A percentile compares a stretch with the other conserved stretches of the same genome.
Conservation (phyloP, 2,329 filamentous ascomycete species). For the Fusarium bulbicola region DNA sequence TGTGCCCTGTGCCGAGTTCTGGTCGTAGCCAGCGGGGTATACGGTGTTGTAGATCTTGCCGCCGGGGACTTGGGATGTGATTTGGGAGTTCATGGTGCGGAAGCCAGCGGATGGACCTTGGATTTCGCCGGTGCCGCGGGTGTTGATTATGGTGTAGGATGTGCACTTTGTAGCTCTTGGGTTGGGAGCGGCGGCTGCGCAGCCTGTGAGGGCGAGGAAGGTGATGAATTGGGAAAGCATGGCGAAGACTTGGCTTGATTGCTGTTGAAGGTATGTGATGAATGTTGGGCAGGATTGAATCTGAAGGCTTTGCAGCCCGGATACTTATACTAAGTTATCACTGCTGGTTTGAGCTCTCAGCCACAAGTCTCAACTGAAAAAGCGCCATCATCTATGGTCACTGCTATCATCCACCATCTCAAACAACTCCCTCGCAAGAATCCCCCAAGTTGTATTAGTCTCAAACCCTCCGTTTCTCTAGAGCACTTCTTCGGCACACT, state of each 20-base stretch:
- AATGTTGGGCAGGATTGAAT: too few relatives aligned
- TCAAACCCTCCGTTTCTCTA: neutral
- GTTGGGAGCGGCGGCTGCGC: neutral
- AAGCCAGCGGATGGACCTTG: slow-evolving; percentile 9
- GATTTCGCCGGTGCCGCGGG: slow-evolving; percentile 4
- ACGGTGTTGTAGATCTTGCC: slow-evolving; percentile 20
- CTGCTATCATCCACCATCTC: neutral
- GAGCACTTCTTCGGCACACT: neutral
- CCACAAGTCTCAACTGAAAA: neutral
- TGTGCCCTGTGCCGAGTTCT: slow-evolving; percentile 2
- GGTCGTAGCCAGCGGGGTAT: slow-evolving; percentile 1
- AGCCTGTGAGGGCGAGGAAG: neutral
- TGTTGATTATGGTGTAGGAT: slow-evolving; percentile 21
- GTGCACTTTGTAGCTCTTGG: neutral
- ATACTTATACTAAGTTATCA: neutral
- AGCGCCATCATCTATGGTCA: neutral
- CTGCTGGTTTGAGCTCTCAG: neutral
- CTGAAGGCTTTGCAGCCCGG: neutral
- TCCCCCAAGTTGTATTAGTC: neutral
- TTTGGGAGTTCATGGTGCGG: slow-evolving; percentile 15
- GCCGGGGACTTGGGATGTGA: neutral
- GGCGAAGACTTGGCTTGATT: neutral
- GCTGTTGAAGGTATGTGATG: too few relatives aligned
- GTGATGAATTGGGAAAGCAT: slow-evolving; percentile 7
- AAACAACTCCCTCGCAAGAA: neutral